Base-by-base conservation (phyloP, 148 eudicot genomes). In the Rhododendron mucronatum region DNA sequence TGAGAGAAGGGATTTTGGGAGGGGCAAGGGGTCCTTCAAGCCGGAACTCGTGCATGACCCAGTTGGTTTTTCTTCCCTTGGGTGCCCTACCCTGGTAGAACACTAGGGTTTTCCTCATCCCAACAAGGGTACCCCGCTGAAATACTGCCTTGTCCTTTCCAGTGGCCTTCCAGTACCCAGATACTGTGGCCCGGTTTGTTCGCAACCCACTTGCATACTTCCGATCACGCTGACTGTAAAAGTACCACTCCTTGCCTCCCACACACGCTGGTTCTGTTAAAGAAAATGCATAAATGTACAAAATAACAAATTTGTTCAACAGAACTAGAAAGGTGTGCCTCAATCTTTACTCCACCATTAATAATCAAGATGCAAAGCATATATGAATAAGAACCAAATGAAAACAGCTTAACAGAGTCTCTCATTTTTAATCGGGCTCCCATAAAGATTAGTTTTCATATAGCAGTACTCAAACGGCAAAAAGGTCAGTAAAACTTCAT, bases 31-130 rank as follows among this genome's bases (percentile, higher is more conserved):
- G 91, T 28, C 93, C 94, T 88, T 97, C 96, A 41, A 94, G 87
- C 3, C 99, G 89, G 83, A 94, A 97, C 78, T 97, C 99, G 86
- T 97, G 98, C 99, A 97, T 95, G 26, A 97, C 98, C 99, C 99
- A 97, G 13, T 97, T 91, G 26, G 95, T 93, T 84, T 95, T 95
- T 37, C 83, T 91, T 5, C 99, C 99, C 84, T 94, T 95, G 23
- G 99, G 99, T 4, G 99, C 99, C 79, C 98, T 87, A 21, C 99
- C 99, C 82, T 92, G 92, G 85, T 97, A 93, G 84, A 95, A 97
- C 28, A 97, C 98, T 83, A 97, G 84, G 21, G 99, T 97, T 85
- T 97, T 97, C 81, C 96, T 94, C 99, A 95, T 97, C 53, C 99
- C 99, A 0, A 97, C 93, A 0, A 93, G 89, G 82, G 75, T 87